Conservation (phyloP, 331 rosid species). For the Saraca asoca region DNA sequence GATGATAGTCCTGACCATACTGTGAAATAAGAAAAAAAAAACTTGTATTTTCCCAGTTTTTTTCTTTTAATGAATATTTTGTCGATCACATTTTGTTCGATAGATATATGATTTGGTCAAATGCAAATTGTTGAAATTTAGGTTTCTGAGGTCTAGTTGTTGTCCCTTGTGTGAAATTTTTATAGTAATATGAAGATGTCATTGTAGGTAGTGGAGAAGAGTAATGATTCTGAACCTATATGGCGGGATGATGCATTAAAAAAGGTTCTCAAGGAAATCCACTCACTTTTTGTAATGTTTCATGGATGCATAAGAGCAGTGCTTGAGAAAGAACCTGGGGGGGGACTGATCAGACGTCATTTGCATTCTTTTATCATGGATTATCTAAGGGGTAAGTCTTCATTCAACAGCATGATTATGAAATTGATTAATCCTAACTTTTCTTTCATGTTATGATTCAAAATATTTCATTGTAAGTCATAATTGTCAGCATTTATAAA, state of each 20-base stretch:
- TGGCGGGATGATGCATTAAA: conserved; percentile 82
- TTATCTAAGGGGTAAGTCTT: conserved; percentile 81
- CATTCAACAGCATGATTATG: conserved; percentile 24
- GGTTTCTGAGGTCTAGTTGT: too few species aligned
- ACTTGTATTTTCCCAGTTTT: too few species aligned
- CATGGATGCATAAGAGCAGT: conserved; percentile 78
- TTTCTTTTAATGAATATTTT: not conserved
- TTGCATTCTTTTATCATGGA: conserved; percentile 86
- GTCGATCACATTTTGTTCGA: not conserved
- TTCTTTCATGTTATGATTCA: conserved; percentile 50
- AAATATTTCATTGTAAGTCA: conserved; percentile 85
- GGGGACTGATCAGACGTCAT: conserved; percentile 70
- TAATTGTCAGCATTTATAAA: conserved; percentile 93
- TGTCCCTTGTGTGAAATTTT: not conserved
- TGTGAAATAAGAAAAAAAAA: not conserved
- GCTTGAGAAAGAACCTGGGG: conserved; percentile 87
- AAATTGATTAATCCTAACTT: conserved; percentile 32
- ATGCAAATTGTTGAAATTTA: not conserved
- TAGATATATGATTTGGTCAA: conserved; percentile 5
- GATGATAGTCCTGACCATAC: not conserved
- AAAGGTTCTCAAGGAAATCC: conserved; percentile 84
- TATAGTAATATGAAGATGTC: conserved; percentile 24
- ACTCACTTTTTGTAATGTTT: conserved; percentile 87
- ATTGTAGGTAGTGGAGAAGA: conserved; percentile 83
- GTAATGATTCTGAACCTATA: conserved; percentile 71